Percentiles rank a stretch among this genome's conserved stretches.
Evolutionary conservation across 441 rosid species (phyloP).

Genomic region (Capsella rubella): DNA sequence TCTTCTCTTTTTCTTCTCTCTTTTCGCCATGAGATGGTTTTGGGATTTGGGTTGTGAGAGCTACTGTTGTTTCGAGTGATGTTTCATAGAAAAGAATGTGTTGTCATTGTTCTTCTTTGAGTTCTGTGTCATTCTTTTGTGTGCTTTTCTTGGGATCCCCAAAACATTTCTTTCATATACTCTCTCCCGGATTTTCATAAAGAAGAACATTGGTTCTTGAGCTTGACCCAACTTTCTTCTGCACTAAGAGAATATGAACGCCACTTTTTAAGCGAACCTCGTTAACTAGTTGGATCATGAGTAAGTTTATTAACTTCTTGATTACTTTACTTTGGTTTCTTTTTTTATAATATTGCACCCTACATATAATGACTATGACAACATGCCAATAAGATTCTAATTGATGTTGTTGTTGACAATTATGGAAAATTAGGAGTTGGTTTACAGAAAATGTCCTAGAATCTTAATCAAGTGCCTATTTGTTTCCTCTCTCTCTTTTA

Average conservation of each 20-base stretch:
- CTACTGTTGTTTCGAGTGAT: constrained; percentile 32
- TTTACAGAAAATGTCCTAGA: constrained; percentile 34
- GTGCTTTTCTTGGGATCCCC: constrained; percentile 41
- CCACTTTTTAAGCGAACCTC: constrained; percentile 13
- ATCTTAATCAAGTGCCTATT: constrained; percentile 31
- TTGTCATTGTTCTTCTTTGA: constrained; percentile 39
- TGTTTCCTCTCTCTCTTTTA: constrained; percentile 1
- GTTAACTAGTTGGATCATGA: constrained; percentile 14
- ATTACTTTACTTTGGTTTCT: constrained; percentile 30
- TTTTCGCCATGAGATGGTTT: constrained; percentile 23
- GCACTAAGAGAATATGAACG: constrained; percentile 38
- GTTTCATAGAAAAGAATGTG: constrained; percentile 38
- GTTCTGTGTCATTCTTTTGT: constrained; percentile 39
- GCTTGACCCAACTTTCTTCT: constrained; percentile 36
- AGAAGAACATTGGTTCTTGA: constrained; percentile 39
- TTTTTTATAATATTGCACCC: constrained; percentile 20
- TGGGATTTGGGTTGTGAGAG: constrained; percentile 40
- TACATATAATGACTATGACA: constrained; percentile 27
- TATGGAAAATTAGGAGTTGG: constrained; percentile 23
- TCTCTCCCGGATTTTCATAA: constrained; percentile 33
- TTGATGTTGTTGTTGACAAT: constrained; percentile 36
- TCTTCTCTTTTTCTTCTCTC: constrained; percentile 1
- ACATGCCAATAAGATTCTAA: constrained; percentile 35
- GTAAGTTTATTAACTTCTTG: constrained; percentile 34
- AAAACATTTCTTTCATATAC: constrained; percentile 39